Base-by-base conservation (phyloP, 108 stramenopile genomes). In the Asterionellopsis glacialis region DNA sequence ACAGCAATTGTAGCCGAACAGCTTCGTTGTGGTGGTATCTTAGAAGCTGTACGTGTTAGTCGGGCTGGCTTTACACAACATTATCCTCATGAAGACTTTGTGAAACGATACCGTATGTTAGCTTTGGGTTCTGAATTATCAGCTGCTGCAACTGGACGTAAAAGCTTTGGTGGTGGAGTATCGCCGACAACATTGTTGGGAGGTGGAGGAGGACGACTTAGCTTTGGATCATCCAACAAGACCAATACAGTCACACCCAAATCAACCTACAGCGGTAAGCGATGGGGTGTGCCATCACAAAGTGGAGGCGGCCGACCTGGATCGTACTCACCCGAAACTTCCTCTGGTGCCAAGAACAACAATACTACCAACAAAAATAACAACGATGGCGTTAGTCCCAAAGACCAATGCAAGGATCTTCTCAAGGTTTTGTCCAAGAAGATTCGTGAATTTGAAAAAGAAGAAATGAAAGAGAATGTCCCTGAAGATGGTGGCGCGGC, bases 11-110 rank as follows among this genome's bases (percentile, higher is more conserved):
- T 90, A 56, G 83, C 91, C 13, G 95, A 91, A 22, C 95, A 96
- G 58, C 70, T 96, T 52, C 60, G 87, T 25, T 96, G 87, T 57
- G 91, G 89, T 45, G 95, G 95, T 45, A 91, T 97, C 38, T 73
- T 94, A 11, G 94, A 97, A 70, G 94, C 94, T 28, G 94, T 95
- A 14, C 78, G 91, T 52, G 92, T 95, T 19, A 83, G 84, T 51
- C 83, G 90, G 7, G 85, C 84, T 45, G 96, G 96, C 25, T 97
- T 90, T 69, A 87, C 96, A 11, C 86, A 89, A 41, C 81, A 88
- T 9, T 93, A 93, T 66, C 73, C 88, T 11, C 88, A 90, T 56
- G 76, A 64, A 22, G 78, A 89, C 38, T 90, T 90, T 45, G 43
- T 82, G 28, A 69, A 79, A 42, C 67, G 89, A 16, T 90, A 87